These are phyloP conservation scores for Flammula alnicola DNA, from an alignment of 1,284 basidiomycete species.

Conservation along the genomic window DNA sequence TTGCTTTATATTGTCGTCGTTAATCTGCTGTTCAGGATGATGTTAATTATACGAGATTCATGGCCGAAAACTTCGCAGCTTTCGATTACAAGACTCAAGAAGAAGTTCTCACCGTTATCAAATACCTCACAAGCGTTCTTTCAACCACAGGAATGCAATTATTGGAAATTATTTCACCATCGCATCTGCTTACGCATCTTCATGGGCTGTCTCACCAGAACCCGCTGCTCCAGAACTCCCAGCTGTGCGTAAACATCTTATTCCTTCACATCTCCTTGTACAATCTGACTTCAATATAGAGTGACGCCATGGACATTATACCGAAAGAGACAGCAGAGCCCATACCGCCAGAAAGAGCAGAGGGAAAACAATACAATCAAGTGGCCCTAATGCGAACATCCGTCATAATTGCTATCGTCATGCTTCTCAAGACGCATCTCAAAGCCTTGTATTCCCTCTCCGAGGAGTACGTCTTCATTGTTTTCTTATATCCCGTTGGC, in stretches of 20 bases:
- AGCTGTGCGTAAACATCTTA: background rate
- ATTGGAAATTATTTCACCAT: conserved; percentile 68
- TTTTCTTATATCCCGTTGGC: conserved; percentile 5
- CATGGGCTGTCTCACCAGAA: conserved; percentile 37
- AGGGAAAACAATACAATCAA: conserved; percentile 33
- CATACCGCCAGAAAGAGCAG: conserved; percentile 3
- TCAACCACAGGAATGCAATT: conserved; percentile 88
- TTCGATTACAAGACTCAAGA: conserved; percentile 96
- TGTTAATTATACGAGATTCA: conserved; percentile 84
- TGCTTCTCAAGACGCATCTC: conserved; percentile 85
- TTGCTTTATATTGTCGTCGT: background rate
- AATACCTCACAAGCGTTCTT: conserved; percentile 78
- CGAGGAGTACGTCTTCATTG: conserved; percentile 70
- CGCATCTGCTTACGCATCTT: conserved; percentile 67
- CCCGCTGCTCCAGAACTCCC: background rate
- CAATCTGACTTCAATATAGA: background rate
- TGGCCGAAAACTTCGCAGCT: conserved; percentile 91
- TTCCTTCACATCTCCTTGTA: background rate
- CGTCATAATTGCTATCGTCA: conserved; percentile 77
- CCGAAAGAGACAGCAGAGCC: conserved; percentile 16
- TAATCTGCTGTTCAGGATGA: conserved; percentile 57
- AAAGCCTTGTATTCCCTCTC: conserved; percentile 82
- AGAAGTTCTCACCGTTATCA: conserved; percentile 87
- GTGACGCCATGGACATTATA: conserved; percentile 20
- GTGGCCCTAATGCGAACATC: conserved; percentile 63